Base-by-base conservation (phyloP, 805 yeast genomes). In the Tetrapisispora taiwanensis region DNA sequence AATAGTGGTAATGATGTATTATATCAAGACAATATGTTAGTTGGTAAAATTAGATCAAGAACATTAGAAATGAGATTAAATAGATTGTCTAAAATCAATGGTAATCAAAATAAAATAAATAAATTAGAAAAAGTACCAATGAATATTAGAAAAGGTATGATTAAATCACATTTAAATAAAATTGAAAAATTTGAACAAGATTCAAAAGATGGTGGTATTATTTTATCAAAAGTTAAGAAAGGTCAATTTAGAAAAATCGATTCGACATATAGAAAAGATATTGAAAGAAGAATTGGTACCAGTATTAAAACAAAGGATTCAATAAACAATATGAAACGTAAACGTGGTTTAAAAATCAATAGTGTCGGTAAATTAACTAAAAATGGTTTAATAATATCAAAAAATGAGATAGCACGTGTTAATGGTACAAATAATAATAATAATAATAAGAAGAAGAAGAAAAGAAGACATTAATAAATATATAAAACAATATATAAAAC, bases 201-300 rank as follows among this genome's bases (percentile, higher is more conserved):
- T 41, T 97, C 98, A 7, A 74, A 70, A 48, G 90, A 90, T 17
- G 95, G 94, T 5, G 97, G 97, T 13, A 84, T 90, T 44, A 74
- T 92, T n/a, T 67, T 90, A 36, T 78, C 95, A 3, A 79, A 75
- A 54, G 78, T 73, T 24, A 72, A 71, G 53, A 81, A 79, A 63
- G 89, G 87, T 7, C 76, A 81, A 48, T 68, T 81, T 45, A 70
- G 92, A 54, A 70, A 74, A 50, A 66, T 70, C 38, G 85, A 81
- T 40, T 67, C 69, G 45, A 65, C 69, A 4, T 61, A 68, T 58
- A 52, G 60, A 50, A 51, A 55, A 48, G 63, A 62, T 54, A 55
- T 65, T 20, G 65, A 59, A 42, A 59, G 71, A 43, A 59, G 73
- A 45, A 70, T 71, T 22, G 75, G 74, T 36, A 48, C 52, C n/a